Evolutionary conservation across 2,329 filamentous ascomycete species (phyloP).

Genomic region (Colletotrichum sp.): DNA sequence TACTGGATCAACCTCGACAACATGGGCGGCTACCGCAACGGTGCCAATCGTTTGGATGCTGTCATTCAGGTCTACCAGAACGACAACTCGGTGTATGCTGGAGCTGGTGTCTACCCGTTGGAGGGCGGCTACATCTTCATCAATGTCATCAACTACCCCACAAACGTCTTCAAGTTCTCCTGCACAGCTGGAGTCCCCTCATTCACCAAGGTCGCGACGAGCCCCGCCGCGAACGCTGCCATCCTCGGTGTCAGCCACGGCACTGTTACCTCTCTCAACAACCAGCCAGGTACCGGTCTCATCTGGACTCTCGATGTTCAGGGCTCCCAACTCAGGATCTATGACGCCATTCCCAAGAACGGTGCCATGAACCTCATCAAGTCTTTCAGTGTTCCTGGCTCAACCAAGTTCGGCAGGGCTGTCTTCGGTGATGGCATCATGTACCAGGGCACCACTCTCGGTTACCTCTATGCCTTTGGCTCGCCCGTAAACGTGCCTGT

Average conservation of each 20-base stretch:
- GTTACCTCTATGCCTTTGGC: conserved; percentile 60
- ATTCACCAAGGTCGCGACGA: conserved; percentile 59
- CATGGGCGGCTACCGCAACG: conserved; percentile 44
- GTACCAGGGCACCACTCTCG: conserved; percentile 58
- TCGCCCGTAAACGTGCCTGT: conserved; percentile 59
- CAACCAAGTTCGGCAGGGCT: conserved; percentile 62
- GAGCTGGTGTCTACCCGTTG: conserved; percentile 51
- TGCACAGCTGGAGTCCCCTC: conserved; percentile 54
- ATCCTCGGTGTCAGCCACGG: conserved; percentile 62
- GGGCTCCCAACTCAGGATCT: conserved; percentile 55
- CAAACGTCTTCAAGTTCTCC: conserved; percentile 63
- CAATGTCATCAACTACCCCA: conserved; percentile 58
- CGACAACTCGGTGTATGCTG: conserved; percentile 50
- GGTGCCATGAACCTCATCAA: conserved; percentile 53
- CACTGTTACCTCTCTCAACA: conserved; percentile 59
- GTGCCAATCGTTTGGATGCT: conserved; percentile 39
- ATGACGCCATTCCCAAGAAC: conserved; percentile 54
- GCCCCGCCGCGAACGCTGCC: conserved; percentile 53
- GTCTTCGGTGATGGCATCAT: conserved; percentile 62
- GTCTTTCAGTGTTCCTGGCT: conserved; percentile 54
- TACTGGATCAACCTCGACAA: conserved; percentile 49
- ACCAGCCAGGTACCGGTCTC: conserved; percentile 58
- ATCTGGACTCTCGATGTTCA: conserved; percentile 63
- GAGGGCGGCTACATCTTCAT: conserved; percentile 56
- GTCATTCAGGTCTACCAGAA: conserved; percentile 50